Evolutionary conservation across 2,329 filamentous ascomycete genomes (phyloP).

Genomic region (Cercospora berteroae): DNA sequence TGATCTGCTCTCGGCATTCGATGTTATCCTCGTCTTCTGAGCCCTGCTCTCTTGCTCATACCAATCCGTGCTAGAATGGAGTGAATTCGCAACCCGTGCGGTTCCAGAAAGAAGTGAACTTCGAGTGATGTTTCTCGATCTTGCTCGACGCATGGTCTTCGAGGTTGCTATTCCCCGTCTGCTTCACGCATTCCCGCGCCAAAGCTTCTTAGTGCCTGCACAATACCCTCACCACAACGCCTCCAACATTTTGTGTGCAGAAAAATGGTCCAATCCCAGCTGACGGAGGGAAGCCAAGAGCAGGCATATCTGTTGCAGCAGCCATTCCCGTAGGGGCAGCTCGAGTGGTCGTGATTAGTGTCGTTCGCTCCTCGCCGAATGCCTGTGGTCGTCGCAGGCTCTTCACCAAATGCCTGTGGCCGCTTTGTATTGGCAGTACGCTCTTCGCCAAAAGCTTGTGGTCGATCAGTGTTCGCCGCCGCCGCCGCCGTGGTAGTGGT

Average conservation of each 20-base stretch:
- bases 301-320: background rate
- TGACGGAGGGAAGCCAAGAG: background rate
- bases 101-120: background rate
- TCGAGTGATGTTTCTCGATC: background rate
- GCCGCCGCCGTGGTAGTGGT: background rate
- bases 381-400: background rate
- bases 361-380: background rate
- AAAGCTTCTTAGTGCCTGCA: background rate
- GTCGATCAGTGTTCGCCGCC: background rate
- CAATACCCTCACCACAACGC: background rate
- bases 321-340: background rate
- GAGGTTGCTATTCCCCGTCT: background rate
- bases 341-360: background rate
- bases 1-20: background rate
- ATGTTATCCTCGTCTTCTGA: background rate
- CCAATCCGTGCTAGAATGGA: too few relatives aligned
- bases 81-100: background rate
- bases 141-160: background rate
- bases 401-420: background rate
- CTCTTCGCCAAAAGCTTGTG: background rate
- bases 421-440: background rate
- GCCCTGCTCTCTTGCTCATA: background rate
- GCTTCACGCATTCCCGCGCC: background rate
- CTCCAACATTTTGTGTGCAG: background rate
- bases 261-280: background rate